Base-by-base conservation (phyloP, 495 filamentous ascomycete species). In the Penicillium goetzii region DNA sequence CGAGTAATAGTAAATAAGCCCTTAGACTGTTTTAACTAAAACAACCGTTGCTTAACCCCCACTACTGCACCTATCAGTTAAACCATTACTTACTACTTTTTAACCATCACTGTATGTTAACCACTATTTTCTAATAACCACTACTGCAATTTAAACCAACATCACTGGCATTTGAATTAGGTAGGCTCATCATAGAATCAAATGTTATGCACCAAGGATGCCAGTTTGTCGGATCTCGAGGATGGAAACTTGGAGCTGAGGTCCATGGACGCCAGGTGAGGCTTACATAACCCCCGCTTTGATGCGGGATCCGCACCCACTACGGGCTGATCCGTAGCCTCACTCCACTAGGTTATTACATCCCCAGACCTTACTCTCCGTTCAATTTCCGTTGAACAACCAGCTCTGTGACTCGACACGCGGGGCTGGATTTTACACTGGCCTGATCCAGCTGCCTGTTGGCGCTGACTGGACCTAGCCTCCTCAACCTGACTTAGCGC, bases 291-390 rank as follows among this genome's bases (percentile, higher is more conserved):
- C 43, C 15, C 34, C 38, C 25, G 33, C 56, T 50, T 41, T 43
- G 21, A n/a, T 45, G 34, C 50, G 36, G 64, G 65, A 68, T 68
- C 61, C 47, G 58, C 66, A 23, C 40, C 17, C n/a, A 15, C n/a
- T 32, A 26, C 63, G 66, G 56, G 45, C 25, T 63, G 63, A 62
- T 62, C 66, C 66, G 66, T 41, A 28, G 30, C 28, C 54, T 55
- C 57, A 63, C 67, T 62, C 58, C 67, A 66, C 60, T 61, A 63
- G 66, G 15, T 64, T 62, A 61, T 68, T 43, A 52, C 53, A 59
- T 58, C 67, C 64, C 63, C 67, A 62, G 66, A 60, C 56, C 56
- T 26, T 52, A 33, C 34, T 51, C 47, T 60, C 57, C 34, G 38
- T 32, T 57, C 38, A 62, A 41, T 26, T 53, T 8, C 43, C 45